Evolutionary conservation across 306 rosid genomes (phyloP).

Genomic region (Cercis canadensis): DNA sequence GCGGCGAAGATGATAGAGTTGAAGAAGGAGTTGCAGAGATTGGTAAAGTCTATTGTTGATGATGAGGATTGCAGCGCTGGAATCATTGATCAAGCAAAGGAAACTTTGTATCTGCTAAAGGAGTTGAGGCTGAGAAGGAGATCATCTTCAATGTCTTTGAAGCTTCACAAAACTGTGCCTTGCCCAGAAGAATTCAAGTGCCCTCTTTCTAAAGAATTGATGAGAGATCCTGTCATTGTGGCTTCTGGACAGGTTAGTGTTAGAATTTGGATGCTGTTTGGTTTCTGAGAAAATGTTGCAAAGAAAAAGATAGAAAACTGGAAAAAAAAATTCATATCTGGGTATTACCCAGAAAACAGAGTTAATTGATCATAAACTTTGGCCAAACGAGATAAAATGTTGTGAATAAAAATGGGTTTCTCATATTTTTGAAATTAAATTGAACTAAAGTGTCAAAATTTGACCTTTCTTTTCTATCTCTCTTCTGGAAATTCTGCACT

Average conservation of each 20-base stretch:
- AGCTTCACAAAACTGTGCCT: constrained; percentile 45
- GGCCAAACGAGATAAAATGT: constrained; percentile 15
- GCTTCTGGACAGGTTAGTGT: constrained; percentile 84
- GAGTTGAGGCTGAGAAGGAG: constrained; percentile 62
- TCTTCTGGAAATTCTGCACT: constrained; percentile 38
- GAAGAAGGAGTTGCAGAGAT: constrained; percentile 78
- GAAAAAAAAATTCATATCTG: neutral
- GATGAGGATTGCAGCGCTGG: constrained; percentile 65
- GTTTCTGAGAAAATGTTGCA: constrained; percentile 31
- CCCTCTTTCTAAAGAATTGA: constrained; percentile 84
- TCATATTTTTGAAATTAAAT: constrained; percentile 2
- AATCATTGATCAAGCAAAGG: constrained; percentile 70
- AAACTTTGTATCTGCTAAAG: constrained; percentile 58
- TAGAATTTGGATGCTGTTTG: constrained; percentile 32
- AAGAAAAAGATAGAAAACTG: neutral
- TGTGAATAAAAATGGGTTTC: constrained; percentile 21
- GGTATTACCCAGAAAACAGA: neutral
- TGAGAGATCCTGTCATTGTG: constrained; percentile 93
- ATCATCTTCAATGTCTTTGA: constrained; percentile 57
- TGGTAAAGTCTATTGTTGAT: constrained; percentile 63
- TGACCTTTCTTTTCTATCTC: constrained; percentile 38
- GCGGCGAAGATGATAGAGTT: constrained; percentile 60
- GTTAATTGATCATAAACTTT: neutral
- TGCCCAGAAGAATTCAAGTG: constrained; percentile 81
- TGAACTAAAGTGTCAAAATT: constrained; percentile 30